Evolutionary conservation across 805 yeast species (phyloP).

Genomic region (Candida michaelii): DNA sequence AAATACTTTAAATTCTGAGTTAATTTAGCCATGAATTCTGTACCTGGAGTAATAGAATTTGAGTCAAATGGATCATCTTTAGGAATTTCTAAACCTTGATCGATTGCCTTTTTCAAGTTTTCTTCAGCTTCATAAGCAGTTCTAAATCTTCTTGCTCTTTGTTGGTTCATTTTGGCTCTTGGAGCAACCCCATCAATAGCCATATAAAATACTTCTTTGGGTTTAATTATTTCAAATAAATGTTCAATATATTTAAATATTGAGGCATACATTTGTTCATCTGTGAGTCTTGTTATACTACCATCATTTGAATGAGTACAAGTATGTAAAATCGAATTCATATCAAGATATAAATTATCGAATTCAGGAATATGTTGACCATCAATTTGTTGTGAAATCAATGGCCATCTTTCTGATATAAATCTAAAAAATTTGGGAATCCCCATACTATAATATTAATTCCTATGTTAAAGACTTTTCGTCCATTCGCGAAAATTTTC

Average conservation of each 20-base stretch:
- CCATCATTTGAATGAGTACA: slow-evolving; percentile 86
- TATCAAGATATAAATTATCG: slow-evolving; percentile 92
- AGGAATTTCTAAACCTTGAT: slow-evolving; percentile 72
- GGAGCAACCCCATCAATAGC: slow-evolving; percentile 99
- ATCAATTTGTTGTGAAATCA: slow-evolving; percentile 76
- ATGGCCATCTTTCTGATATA: slow-evolving; percentile 98
- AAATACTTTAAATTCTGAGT: slow-evolving; percentile 81
- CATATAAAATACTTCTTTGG: slow-evolving; percentile 85
- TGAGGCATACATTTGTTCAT: slow-evolving; percentile 89
- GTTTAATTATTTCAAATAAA: slow-evolving; percentile 81
- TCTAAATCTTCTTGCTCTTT: slow-evolving; percentile 91
- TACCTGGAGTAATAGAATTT: slow-evolving; percentile 94
- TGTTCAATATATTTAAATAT: slow-evolving; percentile 95
- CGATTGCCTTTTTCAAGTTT: slow-evolving; percentile 68
- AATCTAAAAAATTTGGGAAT: slow-evolving; percentile 96
- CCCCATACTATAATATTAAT: slow-evolving; percentile 43
- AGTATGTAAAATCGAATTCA: slow-evolving; percentile 93
- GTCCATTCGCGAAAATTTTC: slow-evolving; percentile 8
- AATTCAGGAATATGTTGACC: slow-evolving; percentile 86
- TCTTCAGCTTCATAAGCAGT: slow-evolving; percentile 92
- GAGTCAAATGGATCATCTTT: slow-evolving; percentile 87
- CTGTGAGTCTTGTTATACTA: slow-evolving; percentile 65
- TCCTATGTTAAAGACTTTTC: not conserved
- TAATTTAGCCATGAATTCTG: slow-evolving; percentile 91
- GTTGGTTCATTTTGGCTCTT: slow-evolving; percentile 97